A percentile compares a stretch with the other conserved stretches of the same genome.
Conservation (phyloP, 768 basidiomycete species). For the Psilocybe azurescens region DNA sequence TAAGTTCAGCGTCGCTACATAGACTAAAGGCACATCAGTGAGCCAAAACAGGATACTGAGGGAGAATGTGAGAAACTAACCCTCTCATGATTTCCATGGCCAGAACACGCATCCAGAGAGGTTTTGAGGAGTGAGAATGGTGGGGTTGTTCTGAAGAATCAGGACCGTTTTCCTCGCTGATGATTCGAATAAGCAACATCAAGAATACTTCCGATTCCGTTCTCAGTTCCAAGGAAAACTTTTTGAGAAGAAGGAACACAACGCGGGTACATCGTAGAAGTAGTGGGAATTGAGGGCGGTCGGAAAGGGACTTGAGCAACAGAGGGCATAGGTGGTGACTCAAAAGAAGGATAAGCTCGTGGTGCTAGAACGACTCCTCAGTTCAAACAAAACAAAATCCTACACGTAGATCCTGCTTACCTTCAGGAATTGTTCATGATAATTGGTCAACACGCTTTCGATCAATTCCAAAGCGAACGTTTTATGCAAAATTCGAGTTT, state of each 20-base stretch:
- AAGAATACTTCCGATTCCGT: constrained; percentile 90
- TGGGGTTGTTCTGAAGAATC: constrained; percentile 34
- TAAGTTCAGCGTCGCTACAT: constrained; percentile 80
- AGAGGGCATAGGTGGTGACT: constrained; percentile 91
- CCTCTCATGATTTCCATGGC: constrained; percentile 94
- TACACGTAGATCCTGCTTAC: constrained; percentile 41
- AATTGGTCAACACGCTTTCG: constrained; percentile 95
- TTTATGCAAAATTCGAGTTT: constrained; percentile 84
- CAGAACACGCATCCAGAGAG: constrained; percentile 88
- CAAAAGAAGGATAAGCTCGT: constrained; percentile 85
- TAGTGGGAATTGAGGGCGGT: constrained; percentile 83
- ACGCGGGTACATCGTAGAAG: constrained; percentile 92
- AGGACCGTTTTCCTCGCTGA: constrained; percentile 53
- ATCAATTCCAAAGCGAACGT: constrained; percentile 98
- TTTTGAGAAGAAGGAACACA: constrained; percentile 91
- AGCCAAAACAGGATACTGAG: neutral
- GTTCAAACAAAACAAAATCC: neutral
- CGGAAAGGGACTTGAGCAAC: constrained; percentile 84
- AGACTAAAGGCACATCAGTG: constrained; percentile 43
- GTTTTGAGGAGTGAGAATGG: constrained; percentile 46
- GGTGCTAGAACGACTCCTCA: constrained; percentile 54
- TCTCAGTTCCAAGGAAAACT: constrained; percentile 81
- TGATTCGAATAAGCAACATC: constrained; percentile 68
- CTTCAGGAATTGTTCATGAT: constrained; percentile 83
- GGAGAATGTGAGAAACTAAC: constrained; percentile 36